Evolutionary conservation across 306 rosid species (phyloP).

Genomic region (Purshia tridentata): DNA sequence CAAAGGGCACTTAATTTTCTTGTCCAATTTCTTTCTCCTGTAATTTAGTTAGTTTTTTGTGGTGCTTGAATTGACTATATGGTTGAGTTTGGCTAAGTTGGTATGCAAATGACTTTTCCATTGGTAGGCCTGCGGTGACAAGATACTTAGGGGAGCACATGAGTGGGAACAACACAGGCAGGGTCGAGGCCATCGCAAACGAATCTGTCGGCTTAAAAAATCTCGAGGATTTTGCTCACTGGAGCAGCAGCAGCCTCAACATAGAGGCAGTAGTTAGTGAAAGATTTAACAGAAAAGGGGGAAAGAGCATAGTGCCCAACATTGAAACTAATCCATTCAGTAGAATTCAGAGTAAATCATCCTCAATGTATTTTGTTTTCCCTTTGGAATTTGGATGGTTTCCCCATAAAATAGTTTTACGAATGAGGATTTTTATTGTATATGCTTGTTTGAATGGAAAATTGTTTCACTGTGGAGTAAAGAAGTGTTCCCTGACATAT

Average conservation of each 20-base stretch:
- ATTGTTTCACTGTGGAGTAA: too few species aligned
- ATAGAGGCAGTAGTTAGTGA: conserved; percentile 2
- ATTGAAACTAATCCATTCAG: too few species aligned
- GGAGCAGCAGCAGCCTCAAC: conserved; percentile 30
- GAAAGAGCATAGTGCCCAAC: too few species aligned
- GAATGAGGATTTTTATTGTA: too few species aligned
- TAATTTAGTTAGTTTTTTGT: background rate
- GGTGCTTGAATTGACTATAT: background rate
- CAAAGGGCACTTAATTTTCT: background rate
- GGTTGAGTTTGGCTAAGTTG: conserved; percentile 4
- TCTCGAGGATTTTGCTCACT: conserved; percentile 20
- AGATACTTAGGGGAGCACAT: conserved; percentile 75
- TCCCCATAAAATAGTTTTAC: too few species aligned
- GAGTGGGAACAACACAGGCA: conserved; percentile 89
- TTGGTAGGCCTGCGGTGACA: conserved; percentile 78
- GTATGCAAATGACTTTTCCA: background rate
- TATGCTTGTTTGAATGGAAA: too few species aligned
- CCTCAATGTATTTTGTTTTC: too few species aligned
- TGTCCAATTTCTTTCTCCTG: background rate
- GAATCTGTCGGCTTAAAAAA: conserved; percentile 59
- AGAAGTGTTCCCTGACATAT: too few species aligned
- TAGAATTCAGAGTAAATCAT: too few species aligned
- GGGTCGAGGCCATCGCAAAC: conserved; percentile 81
- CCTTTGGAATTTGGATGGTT: too few species aligned
- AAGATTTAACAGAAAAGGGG: too few species aligned